A percentile compares a stretch with the other conserved stretches of the same genome.
These are phyloP conservation scores for Rickenella mellea DNA, from an alignment of 768 basidiomycete species.

Conservation along the genomic window DNA sequence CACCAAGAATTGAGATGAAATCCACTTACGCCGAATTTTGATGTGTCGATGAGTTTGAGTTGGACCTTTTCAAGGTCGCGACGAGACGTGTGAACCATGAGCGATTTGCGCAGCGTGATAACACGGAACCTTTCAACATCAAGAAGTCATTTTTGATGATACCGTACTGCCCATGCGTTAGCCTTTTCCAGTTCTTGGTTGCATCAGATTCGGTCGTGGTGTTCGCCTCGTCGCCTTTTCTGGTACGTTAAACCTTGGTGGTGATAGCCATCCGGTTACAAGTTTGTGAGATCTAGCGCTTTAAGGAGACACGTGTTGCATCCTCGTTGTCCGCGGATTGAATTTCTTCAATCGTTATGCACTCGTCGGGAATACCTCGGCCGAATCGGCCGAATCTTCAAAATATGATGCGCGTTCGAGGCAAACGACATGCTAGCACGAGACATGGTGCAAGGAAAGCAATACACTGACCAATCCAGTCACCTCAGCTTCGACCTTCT, in stretches of 20 bases:
- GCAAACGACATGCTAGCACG: too few relatives aligned
- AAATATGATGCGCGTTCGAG: too few relatives aligned
- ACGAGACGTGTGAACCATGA: constrained; percentile 93
- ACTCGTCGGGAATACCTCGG: too few relatives aligned
- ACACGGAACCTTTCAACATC: constrained; percentile 94
- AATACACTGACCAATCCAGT: too few relatives aligned
- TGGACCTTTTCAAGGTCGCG: constrained; percentile 96
- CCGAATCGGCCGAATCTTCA: too few relatives aligned
- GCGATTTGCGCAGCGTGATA: constrained; percentile 91
- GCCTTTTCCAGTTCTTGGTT: constrained; percentile 88
- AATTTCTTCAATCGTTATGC: too few relatives aligned
- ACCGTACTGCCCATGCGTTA: constrained; percentile 98
- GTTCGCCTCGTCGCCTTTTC: constrained; percentile 71
- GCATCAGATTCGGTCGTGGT: constrained; percentile 93
- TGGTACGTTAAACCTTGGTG: constrained; percentile 98
- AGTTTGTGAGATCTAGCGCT: too few relatives aligned
- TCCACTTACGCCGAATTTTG: constrained; percentile 83
- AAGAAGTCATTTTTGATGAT: constrained; percentile 98
- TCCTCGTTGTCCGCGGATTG: too few relatives aligned
- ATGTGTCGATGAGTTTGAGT: constrained; percentile 98
- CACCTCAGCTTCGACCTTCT: too few relatives aligned
- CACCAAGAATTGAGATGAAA: too few relatives aligned
- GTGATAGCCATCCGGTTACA: constrained; percentile 96
- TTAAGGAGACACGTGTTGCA: too few relatives aligned
- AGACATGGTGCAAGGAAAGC: too few relatives aligned